Evolutionary conservation across 805 yeast species (phyloP).

Genomic region (Cyberlindnera nakhonratchasimensis): DNA sequence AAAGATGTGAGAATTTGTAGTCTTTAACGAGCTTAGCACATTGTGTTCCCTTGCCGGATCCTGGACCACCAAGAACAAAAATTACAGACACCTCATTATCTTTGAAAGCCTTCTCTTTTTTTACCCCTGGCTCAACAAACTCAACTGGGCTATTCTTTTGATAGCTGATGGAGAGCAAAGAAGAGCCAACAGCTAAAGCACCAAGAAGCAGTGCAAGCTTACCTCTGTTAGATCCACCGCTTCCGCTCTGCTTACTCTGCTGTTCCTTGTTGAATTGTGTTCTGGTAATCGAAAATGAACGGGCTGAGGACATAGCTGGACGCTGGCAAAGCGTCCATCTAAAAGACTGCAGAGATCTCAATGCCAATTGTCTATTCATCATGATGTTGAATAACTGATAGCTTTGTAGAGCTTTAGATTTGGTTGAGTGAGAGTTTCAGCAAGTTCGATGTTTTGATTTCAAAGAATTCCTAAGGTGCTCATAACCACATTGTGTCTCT

Average conservation of each 20-base stretch:
- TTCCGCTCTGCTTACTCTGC: constrained; percentile 1
- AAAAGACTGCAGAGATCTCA: not conserved
- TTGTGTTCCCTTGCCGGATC: constrained; percentile 97
- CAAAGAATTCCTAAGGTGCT: not conserved
- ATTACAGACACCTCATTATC: constrained; percentile 71
- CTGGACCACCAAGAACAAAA: constrained; percentile 96
- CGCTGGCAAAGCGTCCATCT: not conserved
- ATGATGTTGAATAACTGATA: not conserved
- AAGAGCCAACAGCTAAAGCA: constrained; percentile 45
- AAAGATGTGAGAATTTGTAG: constrained; percentile 78
- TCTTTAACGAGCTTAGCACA: constrained; percentile 81
- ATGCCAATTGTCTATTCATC: not conserved
- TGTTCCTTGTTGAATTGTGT: constrained; percentile 5
- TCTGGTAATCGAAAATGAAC: constrained; percentile 9
- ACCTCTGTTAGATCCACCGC: constrained; percentile 24
- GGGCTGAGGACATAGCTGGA: not conserved
- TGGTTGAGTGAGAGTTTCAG: not conserved
- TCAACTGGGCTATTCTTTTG: constrained; percentile 43
- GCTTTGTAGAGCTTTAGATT: not conserved
- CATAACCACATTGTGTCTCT: no score
- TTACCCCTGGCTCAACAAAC: constrained; percentile 36
- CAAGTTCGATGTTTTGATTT: constrained; percentile 4
- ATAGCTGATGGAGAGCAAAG: constrained; percentile 40
- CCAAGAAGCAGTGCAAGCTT: constrained; percentile 39
- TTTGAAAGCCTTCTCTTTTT: constrained; percentile 42